Conservation (phyloP, 2,329 filamentous ascomycete genomes). For the Penicillium verrucosum region DNA sequence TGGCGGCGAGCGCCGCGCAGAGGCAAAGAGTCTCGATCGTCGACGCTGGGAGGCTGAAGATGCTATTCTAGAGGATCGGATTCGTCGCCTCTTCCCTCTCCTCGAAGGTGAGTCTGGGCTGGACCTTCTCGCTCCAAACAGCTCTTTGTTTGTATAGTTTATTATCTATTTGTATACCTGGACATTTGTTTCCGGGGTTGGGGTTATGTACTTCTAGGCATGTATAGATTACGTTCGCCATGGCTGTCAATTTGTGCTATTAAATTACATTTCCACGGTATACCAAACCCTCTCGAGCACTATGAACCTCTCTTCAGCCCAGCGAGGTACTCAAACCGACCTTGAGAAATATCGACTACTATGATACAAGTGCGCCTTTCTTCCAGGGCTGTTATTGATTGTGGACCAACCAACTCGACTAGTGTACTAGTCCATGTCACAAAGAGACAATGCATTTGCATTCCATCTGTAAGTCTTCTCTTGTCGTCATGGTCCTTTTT, state of each 20-base stretch:
- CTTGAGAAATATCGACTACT: neutral
- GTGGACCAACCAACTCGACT: neutral
- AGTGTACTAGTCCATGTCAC: neutral
- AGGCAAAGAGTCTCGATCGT: constrained; percentile 30
- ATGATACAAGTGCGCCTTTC: neutral
- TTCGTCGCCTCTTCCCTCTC: constrained; percentile 28
- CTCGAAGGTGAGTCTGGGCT: constrained; percentile 32
- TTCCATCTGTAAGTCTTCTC: neutral
- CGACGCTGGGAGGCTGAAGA: constrained; percentile 43
- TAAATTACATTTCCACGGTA: neutral
- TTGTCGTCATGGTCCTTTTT: neutral
- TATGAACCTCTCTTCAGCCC: neutral
- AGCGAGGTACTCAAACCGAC: neutral
- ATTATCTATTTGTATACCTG: neutral
- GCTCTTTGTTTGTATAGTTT: constrained; percentile 28
- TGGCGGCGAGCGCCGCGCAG: constrained; percentile 26
- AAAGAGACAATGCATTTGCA: neutral
- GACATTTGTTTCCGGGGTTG: neutral
- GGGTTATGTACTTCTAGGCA: neutral
- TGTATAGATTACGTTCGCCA: neutral
- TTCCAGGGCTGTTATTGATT: neutral
- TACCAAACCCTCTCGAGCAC: neutral
- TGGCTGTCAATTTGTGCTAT: neutral
- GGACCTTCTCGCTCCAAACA: constrained; percentile 28
- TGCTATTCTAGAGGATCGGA: constrained; percentile 38